These are phyloP conservation scores for Podospora pseudoanserina DNA, from an alignment of 495 filamentous ascomycete species.

Conservation along the genomic window DNA sequence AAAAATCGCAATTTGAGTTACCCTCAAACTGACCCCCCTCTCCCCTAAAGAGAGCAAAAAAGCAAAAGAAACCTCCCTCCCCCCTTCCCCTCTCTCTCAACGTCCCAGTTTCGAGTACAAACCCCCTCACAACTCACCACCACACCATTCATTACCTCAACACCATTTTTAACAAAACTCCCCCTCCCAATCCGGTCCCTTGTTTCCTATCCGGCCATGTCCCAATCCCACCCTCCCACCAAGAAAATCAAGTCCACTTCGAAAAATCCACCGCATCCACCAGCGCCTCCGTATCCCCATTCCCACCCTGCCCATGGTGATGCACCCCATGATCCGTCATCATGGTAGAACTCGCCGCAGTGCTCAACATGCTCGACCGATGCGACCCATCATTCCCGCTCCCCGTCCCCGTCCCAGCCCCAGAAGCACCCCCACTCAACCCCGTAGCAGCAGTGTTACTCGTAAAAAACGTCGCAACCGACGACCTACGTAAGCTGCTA, in stretches of 20 bases:
- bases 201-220: neutral
- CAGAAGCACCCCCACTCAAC: neutral
- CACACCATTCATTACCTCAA: no score
- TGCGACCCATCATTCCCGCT: constrained; percentile 48
- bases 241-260: constrained; percentile 47
- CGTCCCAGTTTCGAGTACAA: neutral
- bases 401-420: constrained; percentile 11
- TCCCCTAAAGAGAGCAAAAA: neutral
- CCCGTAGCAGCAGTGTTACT: constrained; percentile 12
- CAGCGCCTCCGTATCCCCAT: constrained; percentile 44
- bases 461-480: constrained; percentile 55
- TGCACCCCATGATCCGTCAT: neutral
- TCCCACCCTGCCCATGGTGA: neutral
- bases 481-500: constrained; percentile 47
- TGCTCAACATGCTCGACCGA: constrained; percentile 49
- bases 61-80: no score
- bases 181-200: neutral
- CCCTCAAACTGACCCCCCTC: neutral
- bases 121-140: neutral
- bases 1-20: neutral
- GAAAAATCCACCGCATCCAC: constrained; percentile 59
- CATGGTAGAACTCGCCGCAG: constrained; percentile 24
- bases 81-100: neutral
- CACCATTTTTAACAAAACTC: no score
- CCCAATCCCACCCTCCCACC: neutral